Base-by-base conservation (phyloP, 176 grass and related monocot genomes). In the Bothriochloa decipiens region DNA sequence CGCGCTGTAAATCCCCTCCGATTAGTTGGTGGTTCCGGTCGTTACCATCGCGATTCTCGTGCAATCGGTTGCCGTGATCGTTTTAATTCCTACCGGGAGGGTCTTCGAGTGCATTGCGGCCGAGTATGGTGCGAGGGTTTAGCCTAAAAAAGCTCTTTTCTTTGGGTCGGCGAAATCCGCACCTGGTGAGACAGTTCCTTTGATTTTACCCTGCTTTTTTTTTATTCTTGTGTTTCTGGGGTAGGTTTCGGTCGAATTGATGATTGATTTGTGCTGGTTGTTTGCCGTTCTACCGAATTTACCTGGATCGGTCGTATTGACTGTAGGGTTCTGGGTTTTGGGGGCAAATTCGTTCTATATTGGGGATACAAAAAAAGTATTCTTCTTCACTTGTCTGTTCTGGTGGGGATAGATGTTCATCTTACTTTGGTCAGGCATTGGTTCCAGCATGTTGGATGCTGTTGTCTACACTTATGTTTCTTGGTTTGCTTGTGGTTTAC, bases 301-400 rank as follows among this genome's bases (percentile, higher is more conserved):
- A 10, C 26, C 8, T 67, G 32, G 67, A 26, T 72, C 6, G 20
- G 53, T 73, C 18, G 7, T 43, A 4, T 5, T 35, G 25, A 35
- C 53, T 6, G 7, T 46, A 58, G 81, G 75, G 75, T 68, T 78
- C 58, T 69, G 52, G 72, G 72, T 60, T 85, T 78, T 85, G 35
- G 87, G 36, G 25, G 18, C 20, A 26, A 11, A 76, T 50, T 63
- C 18, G 15, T 47, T 46, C n/a, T n/a, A n/a, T n/a, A n/a, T n/a
- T n/a, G n/a, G n/a, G n/a, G n/a, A n/a, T n/a, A n/a, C n/a, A n/a
- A n/a, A n/a, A n/a, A n/a, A n/a, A n/a, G n/a, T 50, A 20, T 33
- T 18, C 14, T 0, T 76, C 29, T 18, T 16, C 1, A 28, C 1
- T 16, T 0, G 18, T 35, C 8, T 55, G 14, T 6, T 6, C 4